Conservation (phyloP, 805 yeast genomes). For the Cyberlindnera saturnus region DNA sequence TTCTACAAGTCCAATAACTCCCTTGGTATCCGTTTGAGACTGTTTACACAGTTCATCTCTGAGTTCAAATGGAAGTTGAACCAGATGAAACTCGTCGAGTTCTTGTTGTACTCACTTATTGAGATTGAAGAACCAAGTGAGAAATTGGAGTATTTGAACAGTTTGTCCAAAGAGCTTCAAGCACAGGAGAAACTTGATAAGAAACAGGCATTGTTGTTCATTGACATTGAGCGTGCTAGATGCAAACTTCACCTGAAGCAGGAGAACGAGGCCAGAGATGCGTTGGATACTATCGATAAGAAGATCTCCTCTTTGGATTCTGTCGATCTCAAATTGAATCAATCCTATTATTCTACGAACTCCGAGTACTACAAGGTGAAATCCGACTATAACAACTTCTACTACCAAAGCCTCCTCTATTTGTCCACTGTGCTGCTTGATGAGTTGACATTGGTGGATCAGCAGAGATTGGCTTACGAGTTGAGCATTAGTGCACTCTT, state of each 20-base stretch:
- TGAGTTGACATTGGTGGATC: slow-evolving; percentile 32
- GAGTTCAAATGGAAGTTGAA: slow-evolving; percentile 68
- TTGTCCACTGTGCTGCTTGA: slow-evolving; percentile 63
- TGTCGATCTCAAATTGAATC: slow-evolving; percentile 60
- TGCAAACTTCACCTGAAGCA: slow-evolving; percentile 51
- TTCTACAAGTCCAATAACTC: slow-evolving; percentile 55
- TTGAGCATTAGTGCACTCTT: slow-evolving; percentile 80
- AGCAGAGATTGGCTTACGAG: slow-evolving; percentile 59
- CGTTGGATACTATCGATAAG: slow-evolving; percentile 55
- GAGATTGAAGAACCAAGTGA: slow-evolving; percentile 37
- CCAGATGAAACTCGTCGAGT: slow-evolving; percentile 71
- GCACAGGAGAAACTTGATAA: slow-evolving; percentile 31
- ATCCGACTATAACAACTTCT: slow-evolving; percentile 75
- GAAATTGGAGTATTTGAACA: slow-evolving; percentile 42
- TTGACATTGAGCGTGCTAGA: slow-evolving; percentile 71
- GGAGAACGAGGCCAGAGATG: slow-evolving; percentile 55
- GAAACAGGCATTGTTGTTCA: slow-evolving; percentile 50
- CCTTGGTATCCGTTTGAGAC: slow-evolving; percentile 49
- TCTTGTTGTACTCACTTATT: slow-evolving; percentile 52
- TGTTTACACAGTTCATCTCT: slow-evolving; percentile 66
- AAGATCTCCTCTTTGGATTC: slow-evolving; percentile 53
- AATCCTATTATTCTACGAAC: slow-evolving; percentile 76
- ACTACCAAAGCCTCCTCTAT: slow-evolving; percentile 74
- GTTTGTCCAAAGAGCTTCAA: slow-evolving; percentile 39
- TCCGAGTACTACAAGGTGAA: slow-evolving; percentile 70